Evolutionary conservation across 306 rosid species (phyloP), one percentile per base, ranked within the genome.

Genomic region (Vachellia pachyceras): DNA sequence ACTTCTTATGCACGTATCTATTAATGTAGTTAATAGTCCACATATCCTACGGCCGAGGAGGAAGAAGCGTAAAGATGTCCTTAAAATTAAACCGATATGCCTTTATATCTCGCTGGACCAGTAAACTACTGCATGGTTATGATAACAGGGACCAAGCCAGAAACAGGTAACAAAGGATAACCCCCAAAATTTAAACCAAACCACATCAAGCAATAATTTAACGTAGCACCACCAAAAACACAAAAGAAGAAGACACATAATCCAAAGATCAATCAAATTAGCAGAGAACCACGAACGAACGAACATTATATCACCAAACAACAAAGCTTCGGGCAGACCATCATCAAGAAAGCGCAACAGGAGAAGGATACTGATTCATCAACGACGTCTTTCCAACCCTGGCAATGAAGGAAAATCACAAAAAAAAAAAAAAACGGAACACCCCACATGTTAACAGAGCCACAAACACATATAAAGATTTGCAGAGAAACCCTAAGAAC

Each of bases 371-470:
- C 98, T 89, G 98, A 77, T 94, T 94, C 98, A 94, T 94, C 94
- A 92, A 88, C 52, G 98, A 92, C 71, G 98, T 94, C 90, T 94
- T 94, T 71, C 98, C 98, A 47, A 92, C 98, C 91, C 98, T 94
- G 84, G 71, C 23, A 89, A 42, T 7, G 25, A 80, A 72, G 15
- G 22, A 39, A 23, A 22, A 77, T 8, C 25, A 41, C 6, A 50
- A 73, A 47, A 35, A 40, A 40, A 39, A n/a, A n/a, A n/a, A n/a
- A 46, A 1, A 72, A 18, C 33, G 2, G 33, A 29, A 69, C 44
- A 69, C 40, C 11, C 29, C 12, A 75, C 20, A 52, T 18, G 77
- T 9, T 73, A 22, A 47, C 47, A 22, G 45, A 73, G 2, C 40
- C 7, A 17, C 0, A 50, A 47, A 72, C 42, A 65, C 13, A 65